These are phyloP conservation scores for Ascochyta clinopodiicola DNA, from an alignment of 2,329 filamentous ascomycete genomes.

Conservation along the genomic window DNA sequence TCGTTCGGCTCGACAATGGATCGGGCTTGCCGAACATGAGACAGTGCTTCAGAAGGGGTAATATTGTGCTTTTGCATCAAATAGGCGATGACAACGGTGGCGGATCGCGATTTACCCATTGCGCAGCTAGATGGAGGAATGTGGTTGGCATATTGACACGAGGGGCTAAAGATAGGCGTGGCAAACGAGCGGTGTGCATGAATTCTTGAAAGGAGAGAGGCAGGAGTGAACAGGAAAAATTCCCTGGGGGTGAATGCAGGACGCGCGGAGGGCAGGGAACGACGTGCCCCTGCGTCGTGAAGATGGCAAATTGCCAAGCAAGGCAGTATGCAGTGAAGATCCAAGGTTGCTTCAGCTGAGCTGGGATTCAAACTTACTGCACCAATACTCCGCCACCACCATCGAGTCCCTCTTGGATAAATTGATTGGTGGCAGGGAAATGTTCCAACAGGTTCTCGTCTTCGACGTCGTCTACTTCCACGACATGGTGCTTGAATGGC, in stretches of 20 bases:
- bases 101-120: constrained; percentile 94
- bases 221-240: constrained; percentile 18
- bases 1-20: constrained; percentile 86
- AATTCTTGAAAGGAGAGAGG: constrained; percentile 27
- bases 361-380: constrained; percentile 67
- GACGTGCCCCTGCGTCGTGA: constrained; percentile 26
- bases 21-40: constrained; percentile 71
- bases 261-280: constrained; percentile 31
- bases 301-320: constrained; percentile 46
- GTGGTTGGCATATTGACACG: constrained; percentile 44
- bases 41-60: constrained; percentile 69
- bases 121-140: constrained; percentile 65
- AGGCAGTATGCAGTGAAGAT: constrained; percentile 35
- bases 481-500: constrained; percentile 73
- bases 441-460: constrained; percentile 86
- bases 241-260: constrained; percentile 22
- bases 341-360: constrained; percentile 45
- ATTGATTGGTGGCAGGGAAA: constrained; percentile 77
- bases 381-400: constrained; percentile 68
- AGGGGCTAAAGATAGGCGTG: constrained; percentile 39
- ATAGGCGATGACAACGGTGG: constrained; percentile 83
- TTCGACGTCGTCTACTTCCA: constrained; percentile 89
- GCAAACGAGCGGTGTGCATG: constrained; percentile 47
- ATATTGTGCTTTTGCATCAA: constrained; percentile 68
- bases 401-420: constrained; percentile 79